A percentile compares a stretch with the other conserved stretches of the same genome.
These are phyloP conservation scores for Aspergillus aculeatus DNA, from an alignment of 2,329 filamentous ascomycete species.

Conservation along the genomic window DNA sequence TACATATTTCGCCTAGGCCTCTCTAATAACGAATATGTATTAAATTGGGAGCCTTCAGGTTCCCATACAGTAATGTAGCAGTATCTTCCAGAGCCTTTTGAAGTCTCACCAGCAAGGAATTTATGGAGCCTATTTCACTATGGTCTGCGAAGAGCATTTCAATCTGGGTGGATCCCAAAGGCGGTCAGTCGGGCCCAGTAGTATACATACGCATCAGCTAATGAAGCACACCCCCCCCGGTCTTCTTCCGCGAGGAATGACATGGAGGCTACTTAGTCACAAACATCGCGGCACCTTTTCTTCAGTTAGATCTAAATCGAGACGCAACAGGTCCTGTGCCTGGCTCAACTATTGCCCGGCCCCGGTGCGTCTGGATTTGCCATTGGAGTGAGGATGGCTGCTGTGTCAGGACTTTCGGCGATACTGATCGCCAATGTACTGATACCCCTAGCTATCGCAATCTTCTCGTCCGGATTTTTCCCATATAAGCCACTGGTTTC, in stretches of 20 bases:
- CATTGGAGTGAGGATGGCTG: slow-evolving; percentile 20
- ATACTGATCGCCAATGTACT: slow-evolving; percentile 72
- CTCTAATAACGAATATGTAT: not conserved
- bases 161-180: not conserved
- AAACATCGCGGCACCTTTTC: not conserved
- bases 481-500: slow-evolving; percentile 94
- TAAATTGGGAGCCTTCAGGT: not conserved
- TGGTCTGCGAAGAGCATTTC: not conserved
- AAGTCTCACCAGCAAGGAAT: not conserved
- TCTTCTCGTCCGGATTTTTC: slow-evolving; percentile 91
- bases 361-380: not conserved
- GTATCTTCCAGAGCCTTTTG: not conserved
- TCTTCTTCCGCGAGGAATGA: not conserved
- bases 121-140: not conserved
- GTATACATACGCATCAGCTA: not conserved
- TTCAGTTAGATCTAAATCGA: not conserved
- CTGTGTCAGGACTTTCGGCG: slow-evolving; percentile 29
- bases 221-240: too few relatives aligned
- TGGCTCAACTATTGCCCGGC: not conserved
- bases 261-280: not conserved
- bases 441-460: slow-evolving; percentile 69
- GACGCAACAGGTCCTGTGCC: not conserved
- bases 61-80: not conserved
- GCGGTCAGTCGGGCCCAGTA: not conserved
- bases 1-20: not conserved